Conservation (phyloP, 2,329 filamentous ascomycete species). For the Exophiala bonariae region DNA sequence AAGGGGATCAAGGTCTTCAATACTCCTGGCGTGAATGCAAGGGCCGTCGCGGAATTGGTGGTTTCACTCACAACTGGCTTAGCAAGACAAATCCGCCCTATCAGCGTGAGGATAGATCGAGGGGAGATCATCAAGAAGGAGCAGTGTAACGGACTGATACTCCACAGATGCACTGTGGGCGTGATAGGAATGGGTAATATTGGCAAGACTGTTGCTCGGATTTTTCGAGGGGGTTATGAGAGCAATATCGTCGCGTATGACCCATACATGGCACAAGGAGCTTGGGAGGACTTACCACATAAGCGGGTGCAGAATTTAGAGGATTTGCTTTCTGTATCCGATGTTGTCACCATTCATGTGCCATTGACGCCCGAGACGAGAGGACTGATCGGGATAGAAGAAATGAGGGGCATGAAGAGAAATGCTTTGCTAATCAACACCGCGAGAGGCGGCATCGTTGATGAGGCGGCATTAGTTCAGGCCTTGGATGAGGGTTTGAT, state of each 20-base stretch:
- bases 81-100: conserved; percentile 4
- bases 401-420: conserved; percentile 39
- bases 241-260: conserved; percentile 39
- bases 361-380: conserved; percentile 38
- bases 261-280: conserved; percentile 34
- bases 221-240: conserved; percentile 39
- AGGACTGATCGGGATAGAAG: conserved; percentile 33
- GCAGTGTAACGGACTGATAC: conserved; percentile 41
- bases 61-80: background rate
- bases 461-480: conserved; percentile 36
- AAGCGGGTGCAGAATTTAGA: conserved; percentile 32
- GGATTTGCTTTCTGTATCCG: conserved; percentile 34
- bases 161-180: conserved; percentile 37
- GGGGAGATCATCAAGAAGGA: conserved; percentile 35
- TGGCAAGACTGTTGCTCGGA: conserved; percentile 37
- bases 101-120: background rate
- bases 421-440: conserved; percentile 42
- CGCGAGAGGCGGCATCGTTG: conserved; percentile 41
- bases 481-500: conserved; percentile 37
- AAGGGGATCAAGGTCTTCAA: conserved; percentile 48
- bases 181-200: conserved; percentile 45
- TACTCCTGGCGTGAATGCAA: conserved; percentile 48
- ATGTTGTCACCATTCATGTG: conserved; percentile 41
- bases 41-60: conserved; percentile 41
- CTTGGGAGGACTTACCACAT: conserved; percentile 38